Base-by-base conservation (phyloP, 2,329 filamentous ascomycete species). In the Cladobotryum protrusum region DNA sequence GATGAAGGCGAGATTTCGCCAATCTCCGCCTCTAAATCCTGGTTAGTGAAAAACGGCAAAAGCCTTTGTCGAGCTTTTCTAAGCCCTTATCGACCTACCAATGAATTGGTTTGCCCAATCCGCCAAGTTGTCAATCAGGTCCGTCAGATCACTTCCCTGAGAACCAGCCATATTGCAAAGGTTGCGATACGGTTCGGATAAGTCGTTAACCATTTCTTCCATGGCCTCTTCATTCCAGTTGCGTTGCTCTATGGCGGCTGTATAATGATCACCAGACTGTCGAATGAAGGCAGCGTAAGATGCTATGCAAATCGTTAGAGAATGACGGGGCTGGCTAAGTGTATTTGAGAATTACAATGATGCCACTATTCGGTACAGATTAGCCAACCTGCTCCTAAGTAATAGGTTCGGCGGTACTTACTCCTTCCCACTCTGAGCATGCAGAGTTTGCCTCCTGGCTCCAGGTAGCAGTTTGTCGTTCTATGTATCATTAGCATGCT, bases 141-240 rank as follows among this genome's bases (percentile, higher is more conserved):
- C 29, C 4, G 45, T 3, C 4, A 58, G 18, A 2, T 17, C 43
- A 3, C 20, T 8, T 12, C 54, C 47, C 0, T 56, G 40, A 1
- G 45, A 34, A 4, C 50, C 20, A 7, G 56, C 0, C 0, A 34
- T 35, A 1, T 11, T 11, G 1, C 45, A 19, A 4, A 70, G 55
- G 0, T 45, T 37, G 14, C 43, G 4, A 71, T 72, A 77, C 5
- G 60, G 60, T 1, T 36, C 32, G 1, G 43, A 47, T 29, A 74
- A 44, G 32, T 71, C 66, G 1, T 32, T 13, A 0, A 56, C 60
- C 71, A 76, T 72, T 1, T 35, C 35, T 1, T 48, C 29, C 3
- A 73, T 72, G 1, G 67, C 67, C 56, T 76, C 71, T 44, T 68
- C 58, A 45, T 77, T 77, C 73, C 73, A 77, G 49, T 69, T 67